These are phyloP conservation scores for Pseudozyma thailandica DNA, from an alignment of 1,284 basidiomycete species.

Conservation along the genomic window DNA sequence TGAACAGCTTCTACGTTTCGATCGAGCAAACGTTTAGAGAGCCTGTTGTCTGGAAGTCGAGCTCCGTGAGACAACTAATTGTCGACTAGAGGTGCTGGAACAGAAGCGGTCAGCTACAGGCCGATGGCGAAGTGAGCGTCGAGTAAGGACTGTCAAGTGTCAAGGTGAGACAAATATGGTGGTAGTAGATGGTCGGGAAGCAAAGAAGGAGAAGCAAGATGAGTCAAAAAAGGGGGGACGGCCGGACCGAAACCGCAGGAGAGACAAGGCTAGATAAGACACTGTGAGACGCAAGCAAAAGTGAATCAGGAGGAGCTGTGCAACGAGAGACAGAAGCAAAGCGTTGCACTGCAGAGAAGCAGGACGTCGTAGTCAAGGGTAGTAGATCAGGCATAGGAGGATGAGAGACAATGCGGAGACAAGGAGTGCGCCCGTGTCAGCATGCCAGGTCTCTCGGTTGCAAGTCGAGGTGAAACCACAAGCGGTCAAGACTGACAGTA, in stretches of 20 bases:
- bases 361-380: neutral
- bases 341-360: neutral
- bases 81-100: no score
- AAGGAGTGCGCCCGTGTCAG: conserved; percentile 23
- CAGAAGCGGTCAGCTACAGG: conserved; percentile 1
- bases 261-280: conserved; percentile 52
- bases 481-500: conserved; percentile 6
- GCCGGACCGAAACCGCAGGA: conserved; percentile 47
- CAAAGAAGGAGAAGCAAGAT: conserved; percentile 20
- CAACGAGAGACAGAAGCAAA: conserved; percentile 11
- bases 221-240: conserved; percentile 23
- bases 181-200: conserved; percentile 29
- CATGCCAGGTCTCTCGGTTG: conserved; percentile 35
- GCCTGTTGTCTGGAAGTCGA: neutral
- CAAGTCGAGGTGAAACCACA: conserved; percentile 30
- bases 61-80: no score
- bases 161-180: conserved; percentile 40
- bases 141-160: conserved; percentile 14
- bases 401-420: conserved; percentile 33
- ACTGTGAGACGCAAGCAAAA: conserved; percentile 28
- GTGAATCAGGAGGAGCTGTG: conserved; percentile 32
- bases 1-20: neutral
- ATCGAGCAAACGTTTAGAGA: neutral
- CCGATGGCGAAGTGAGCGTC: conserved; percentile 6
- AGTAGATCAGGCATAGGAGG: conserved; percentile 17